Conservation (phyloP, 1,284 basidiomycete species). For the Acaromyces ingoldii region DNA sequence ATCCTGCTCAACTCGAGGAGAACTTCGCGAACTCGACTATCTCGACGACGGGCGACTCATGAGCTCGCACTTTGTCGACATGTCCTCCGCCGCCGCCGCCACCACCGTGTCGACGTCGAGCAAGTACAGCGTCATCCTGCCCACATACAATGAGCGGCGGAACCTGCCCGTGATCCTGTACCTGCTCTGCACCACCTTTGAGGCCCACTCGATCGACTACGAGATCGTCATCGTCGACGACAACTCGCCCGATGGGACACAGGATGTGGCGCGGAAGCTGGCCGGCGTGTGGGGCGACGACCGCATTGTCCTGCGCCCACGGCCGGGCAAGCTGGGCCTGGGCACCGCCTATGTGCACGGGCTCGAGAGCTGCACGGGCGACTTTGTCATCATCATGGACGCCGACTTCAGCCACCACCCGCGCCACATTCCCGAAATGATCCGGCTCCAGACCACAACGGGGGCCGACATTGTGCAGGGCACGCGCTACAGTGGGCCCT, state of each 20-base stretch:
- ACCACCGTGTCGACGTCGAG: not conserved
- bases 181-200: slow-evolving; percentile 27
- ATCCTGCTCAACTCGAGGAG: no score
- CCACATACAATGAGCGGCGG: slow-evolving; percentile 87
- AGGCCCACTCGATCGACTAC: slow-evolving; percentile 57
- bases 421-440: slow-evolving; percentile 51
- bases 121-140: slow-evolving; percentile 65
- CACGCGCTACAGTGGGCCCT: slow-evolving; percentile 33
- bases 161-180: slow-evolving; percentile 72
- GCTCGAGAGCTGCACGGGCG: slow-evolving; percentile 77
- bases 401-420: slow-evolving; percentile 93
- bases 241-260: slow-evolving; percentile 83
- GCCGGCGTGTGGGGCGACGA: slow-evolving; percentile 74
- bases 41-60: no score
- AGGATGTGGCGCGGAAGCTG: slow-evolving; percentile 75
- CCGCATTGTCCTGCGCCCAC: slow-evolving; percentile 74
- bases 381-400: slow-evolving; percentile 94
- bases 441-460: slow-evolving; percentile 18
- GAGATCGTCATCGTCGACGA: slow-evolving; percentile 88
- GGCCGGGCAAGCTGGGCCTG: slow-evolving; percentile 79
- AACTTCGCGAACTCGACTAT: no score
- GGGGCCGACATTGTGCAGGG: slow-evolving; percentile 36
- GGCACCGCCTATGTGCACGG: slow-evolving; percentile 91
- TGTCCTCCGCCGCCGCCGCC: no score
- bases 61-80: no score